These are phyloP conservation scores for Lophiotrema nucula DNA, from an alignment of 495 filamentous ascomycete genomes.

Conservation along the genomic window DNA sequence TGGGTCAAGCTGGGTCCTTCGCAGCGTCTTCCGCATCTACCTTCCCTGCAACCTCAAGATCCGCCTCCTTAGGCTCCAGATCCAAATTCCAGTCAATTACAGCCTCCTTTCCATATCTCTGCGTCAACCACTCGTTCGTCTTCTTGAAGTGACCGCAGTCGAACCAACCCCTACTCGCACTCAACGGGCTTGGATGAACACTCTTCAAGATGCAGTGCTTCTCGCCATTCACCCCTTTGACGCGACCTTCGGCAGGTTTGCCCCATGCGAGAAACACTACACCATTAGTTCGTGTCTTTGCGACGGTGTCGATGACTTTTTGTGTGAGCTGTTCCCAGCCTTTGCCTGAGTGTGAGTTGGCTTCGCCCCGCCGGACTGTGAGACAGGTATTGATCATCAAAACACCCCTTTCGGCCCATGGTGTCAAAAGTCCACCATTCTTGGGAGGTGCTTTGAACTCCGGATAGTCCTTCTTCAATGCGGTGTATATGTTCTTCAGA, in stretches of 20 bases:
- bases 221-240: slow-evolving; percentile 63
- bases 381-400: slow-evolving; percentile 90
- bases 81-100: slow-evolving; percentile 84
- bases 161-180: slow-evolving; percentile 78
- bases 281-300: slow-evolving; percentile 66
- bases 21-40: too few species aligned
- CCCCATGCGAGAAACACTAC: slow-evolving; percentile 98
- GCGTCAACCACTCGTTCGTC: slow-evolving; percentile 83
- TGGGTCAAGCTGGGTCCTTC: too few species aligned
- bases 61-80: slow-evolving; percentile 42
- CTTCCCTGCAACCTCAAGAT: too few species aligned
- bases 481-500: slow-evolving; percentile 86
- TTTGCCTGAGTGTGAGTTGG: slow-evolving; percentile 74
- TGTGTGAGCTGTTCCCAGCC: slow-evolving; percentile 96
- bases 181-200: slow-evolving; percentile 88
- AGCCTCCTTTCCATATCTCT: slow-evolving; percentile 72
- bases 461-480: slow-evolving; percentile 83
- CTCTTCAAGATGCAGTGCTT: slow-evolving; percentile 78
- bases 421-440: slow-evolving; percentile 74
- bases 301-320: slow-evolving; percentile 81
- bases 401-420: slow-evolving; percentile 91
- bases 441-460: slow-evolving; percentile 71
- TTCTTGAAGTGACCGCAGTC: slow-evolving; percentile 82
- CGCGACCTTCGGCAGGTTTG: slow-evolving; percentile 70
- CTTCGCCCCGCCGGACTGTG: slow-evolving; percentile 82